Evolutionary conservation across 495 filamentous ascomycete genomes (phyloP).

Genomic region (Aspergillus conjunctus): DNA sequence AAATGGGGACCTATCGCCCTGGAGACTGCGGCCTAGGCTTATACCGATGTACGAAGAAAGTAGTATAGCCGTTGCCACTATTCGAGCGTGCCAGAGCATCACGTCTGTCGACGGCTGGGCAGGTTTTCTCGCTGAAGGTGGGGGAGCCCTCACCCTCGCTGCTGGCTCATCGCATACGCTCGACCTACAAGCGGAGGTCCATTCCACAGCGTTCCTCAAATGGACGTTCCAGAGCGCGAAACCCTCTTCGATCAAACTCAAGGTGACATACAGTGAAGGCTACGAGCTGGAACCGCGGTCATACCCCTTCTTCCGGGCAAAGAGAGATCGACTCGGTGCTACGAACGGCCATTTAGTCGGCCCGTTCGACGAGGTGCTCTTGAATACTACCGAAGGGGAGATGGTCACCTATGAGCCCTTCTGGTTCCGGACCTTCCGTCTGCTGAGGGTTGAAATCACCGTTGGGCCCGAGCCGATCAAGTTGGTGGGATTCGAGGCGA

Average conservation of each 20-base stretch:
- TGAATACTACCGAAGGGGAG: conserved; percentile 20
- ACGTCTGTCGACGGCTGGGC: conserved; percentile 25
- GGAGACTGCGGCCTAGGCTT: conserved; percentile 34
- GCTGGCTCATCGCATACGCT: conserved; percentile 30
- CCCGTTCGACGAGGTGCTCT: conserved; percentile 34
- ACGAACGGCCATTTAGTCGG: conserved; percentile 35
- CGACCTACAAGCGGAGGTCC: conserved; percentile 38
- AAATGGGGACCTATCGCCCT: conserved; percentile 42
- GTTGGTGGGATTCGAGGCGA: conserved; percentile 13
- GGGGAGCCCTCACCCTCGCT: conserved; percentile 21
- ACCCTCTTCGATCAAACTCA: conserved; percentile 28
- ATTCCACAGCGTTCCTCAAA: conserved; percentile 41
- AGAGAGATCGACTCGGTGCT: conserved; percentile 38
- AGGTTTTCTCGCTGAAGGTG: conserved; percentile 21
- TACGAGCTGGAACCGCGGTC: conserved; percentile 43
- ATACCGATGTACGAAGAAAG: conserved; percentile 40
- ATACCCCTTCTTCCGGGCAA: conserved; percentile 43
- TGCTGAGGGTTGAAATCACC: conserved; percentile 33
- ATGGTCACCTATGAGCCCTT: conserved; percentile 37
- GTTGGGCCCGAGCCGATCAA: conserved; percentile 1
- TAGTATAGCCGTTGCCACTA: conserved; percentile 16
- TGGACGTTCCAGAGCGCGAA: conserved; percentile 32
- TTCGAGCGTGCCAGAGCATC: conserved; percentile 31
- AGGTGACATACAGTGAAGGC: conserved; percentile 43
- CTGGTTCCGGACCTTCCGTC: conserved; percentile 45